A percentile compares a stretch with the other conserved stretches of the same genome.
phyloP scores from a whole-genome alignment of 306 rosid genomes.

The Cyamopsis tetragonoloba region DNA sequence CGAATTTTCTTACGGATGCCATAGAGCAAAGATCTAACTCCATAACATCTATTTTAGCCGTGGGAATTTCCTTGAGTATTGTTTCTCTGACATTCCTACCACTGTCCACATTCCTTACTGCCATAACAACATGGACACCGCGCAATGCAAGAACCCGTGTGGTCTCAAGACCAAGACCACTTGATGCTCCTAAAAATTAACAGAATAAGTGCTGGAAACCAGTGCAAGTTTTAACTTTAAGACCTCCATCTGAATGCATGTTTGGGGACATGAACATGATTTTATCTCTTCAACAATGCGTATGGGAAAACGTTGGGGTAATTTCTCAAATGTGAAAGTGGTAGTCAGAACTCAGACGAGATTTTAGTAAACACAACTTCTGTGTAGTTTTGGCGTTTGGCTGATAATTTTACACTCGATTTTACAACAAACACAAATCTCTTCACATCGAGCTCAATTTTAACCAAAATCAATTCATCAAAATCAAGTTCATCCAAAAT shows the following conservation, averaged over 20 bases:
- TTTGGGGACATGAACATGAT: too few species aligned
- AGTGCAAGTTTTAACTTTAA: neutral
- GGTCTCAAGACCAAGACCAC: conserved; percentile 79
- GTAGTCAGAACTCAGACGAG: too few species aligned
- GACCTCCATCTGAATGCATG: neutral
- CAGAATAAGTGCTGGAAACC: neutral
- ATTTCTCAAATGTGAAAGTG: too few species aligned
- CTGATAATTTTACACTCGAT: too few species aligned
- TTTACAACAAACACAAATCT: too few species aligned
- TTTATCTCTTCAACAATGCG: too few species aligned
- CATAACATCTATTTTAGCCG: conserved; percentile 61
- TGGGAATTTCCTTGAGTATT: conserved; percentile 49
- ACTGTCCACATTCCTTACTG: conserved; percentile 60
- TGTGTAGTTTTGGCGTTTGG: too few species aligned
- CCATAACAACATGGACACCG: conserved; percentile 80
- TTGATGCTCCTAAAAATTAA: conserved; percentile 66
- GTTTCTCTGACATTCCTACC: conserved; percentile 46
- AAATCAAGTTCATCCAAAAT: too few species aligned
- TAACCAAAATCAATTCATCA: too few species aligned
- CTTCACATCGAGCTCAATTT: too few species aligned
- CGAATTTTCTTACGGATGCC: conserved; percentile 73
- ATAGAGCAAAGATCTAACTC: conserved; percentile 69
- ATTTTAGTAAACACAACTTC: too few species aligned
- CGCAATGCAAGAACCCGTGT: conserved; percentile 67
- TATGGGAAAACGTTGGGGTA: too few species aligned